These are phyloP conservation scores for Psophocarpus tetragonolobus DNA, from an alignment of 306 rosid species.

Conservation along the genomic window DNA sequence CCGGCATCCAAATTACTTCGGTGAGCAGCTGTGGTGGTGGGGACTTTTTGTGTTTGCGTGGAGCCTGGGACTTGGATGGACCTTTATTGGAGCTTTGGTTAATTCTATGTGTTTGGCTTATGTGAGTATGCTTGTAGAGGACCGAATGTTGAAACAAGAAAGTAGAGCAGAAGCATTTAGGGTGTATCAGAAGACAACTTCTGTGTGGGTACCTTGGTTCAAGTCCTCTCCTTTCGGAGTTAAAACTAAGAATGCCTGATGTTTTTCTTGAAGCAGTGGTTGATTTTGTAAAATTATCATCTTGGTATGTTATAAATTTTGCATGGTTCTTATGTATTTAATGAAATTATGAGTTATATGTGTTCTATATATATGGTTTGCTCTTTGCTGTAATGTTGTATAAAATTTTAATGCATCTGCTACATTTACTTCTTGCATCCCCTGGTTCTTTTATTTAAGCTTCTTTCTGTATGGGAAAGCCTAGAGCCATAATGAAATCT, in stretches of 20 bases:
- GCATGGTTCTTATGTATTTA: conserved; percentile 31
- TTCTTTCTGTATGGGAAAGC: conserved; percentile 5
- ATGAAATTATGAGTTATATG: conserved; percentile 36
- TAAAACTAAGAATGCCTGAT: conserved; percentile 67
- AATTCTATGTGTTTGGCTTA: conserved; percentile 81
- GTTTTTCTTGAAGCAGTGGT: conserved; percentile 17
- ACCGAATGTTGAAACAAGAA: conserved; percentile 69
- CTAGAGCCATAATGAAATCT: not conserved
- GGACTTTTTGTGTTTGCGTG: conserved; percentile 73
- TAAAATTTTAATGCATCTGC: conserved; percentile 27
- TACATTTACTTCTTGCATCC: not conserved
- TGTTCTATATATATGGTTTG: conserved; percentile 22
- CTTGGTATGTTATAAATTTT: conserved; percentile 3
- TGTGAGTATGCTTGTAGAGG: conserved; percentile 88
- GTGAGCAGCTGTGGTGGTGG: conserved; percentile 99
- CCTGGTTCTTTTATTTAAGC: not conserved
- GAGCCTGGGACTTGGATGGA: conserved; percentile 76
- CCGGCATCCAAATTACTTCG: conserved; percentile 88
- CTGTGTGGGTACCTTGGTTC: conserved; percentile 88
- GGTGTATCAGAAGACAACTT: conserved; percentile 85
- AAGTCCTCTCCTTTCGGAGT: conserved; percentile 49
- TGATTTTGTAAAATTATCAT: conserved; percentile 34
- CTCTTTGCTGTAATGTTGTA: conserved; percentile 37
- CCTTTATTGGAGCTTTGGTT: conserved; percentile 61
- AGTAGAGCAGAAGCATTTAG: conserved; percentile 72